phyloP scores from a whole-genome alignment of 2,329 filamentous ascomycete species.

The Talaromyces funiculosus region DNA sequence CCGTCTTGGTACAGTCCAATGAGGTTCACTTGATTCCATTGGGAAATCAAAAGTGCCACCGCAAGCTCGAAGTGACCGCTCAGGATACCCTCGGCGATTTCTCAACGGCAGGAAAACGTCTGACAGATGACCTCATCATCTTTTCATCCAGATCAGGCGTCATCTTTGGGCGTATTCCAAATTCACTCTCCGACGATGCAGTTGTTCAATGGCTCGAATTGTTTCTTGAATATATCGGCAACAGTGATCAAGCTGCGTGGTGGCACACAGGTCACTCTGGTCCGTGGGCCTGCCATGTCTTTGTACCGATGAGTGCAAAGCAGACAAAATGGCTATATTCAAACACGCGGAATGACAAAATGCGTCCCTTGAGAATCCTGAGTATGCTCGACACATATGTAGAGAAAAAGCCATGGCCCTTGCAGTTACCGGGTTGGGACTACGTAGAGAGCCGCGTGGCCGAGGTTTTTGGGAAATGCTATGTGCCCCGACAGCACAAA shows the following conservation, averaged over 20 bases:
- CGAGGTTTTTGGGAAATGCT: not conserved
- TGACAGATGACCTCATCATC: constrained; percentile 3
- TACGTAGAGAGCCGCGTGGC: not conserved
- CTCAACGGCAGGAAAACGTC: not conserved
- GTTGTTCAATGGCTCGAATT: not conserved
- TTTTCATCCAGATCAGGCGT: not conserved
- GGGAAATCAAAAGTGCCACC: not conserved
- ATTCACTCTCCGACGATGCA: not conserved
- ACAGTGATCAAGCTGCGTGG: not conserved
- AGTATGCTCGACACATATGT: not conserved
- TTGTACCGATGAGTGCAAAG: not conserved
- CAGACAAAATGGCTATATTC: not conserved
- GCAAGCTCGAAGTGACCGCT: not conserved
- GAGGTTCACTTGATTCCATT: not conserved
- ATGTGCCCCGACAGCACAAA: not conserved
- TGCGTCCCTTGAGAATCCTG: not conserved
- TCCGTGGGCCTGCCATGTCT: not conserved
- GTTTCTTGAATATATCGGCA: not conserved
- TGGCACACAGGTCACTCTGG: constrained; percentile 1
- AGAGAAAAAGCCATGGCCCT: not conserved
- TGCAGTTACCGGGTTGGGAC: not conserved
- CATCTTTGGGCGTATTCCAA: constrained; percentile 5
- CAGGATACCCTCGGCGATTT: not conserved
- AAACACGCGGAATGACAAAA: not conserved
- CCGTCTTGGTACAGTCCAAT: not conserved